These are phyloP conservation scores for Fraxinus pennsylvanica DNA, from an alignment of 257 asterid genomes.

Conservation along the genomic window DNA sequence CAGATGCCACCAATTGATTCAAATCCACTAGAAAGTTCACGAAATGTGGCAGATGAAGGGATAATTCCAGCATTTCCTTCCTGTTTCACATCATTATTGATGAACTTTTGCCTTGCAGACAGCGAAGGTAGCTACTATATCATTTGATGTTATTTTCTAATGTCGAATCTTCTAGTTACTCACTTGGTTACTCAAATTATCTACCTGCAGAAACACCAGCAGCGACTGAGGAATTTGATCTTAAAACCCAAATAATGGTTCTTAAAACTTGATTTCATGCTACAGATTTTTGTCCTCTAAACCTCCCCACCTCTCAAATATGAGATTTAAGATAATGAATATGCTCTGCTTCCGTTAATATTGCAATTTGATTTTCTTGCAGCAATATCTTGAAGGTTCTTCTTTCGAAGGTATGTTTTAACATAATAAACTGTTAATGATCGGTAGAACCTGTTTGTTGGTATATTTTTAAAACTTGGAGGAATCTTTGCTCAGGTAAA, in stretches of 20 bases:
- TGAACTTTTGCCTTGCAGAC: constrained; percentile 57
- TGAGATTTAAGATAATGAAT: neutral
- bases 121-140: constrained; percentile 39
- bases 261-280: constrained; percentile 12
- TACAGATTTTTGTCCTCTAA: neutral
- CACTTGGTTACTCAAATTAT: constrained; percentile 24
- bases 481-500: neutral
- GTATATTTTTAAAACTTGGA: neutral
- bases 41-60: constrained; percentile 40
- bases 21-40: constrained; percentile 28
- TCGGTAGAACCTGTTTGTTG: constrained; percentile 4
- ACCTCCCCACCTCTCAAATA: neutral
- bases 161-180: constrained; percentile 7
- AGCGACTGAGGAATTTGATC: constrained; percentile 35
- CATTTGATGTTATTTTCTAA: constrained; percentile 17
- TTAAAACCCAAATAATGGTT: constrained; percentile 72
- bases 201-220: constrained; percentile 42
- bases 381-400: constrained; percentile 70
- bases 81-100: constrained; percentile 69
- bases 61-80: constrained; percentile 58
- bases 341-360: constrained; percentile 10
- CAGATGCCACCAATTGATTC: constrained; percentile 40
- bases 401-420: constrained; percentile 60
- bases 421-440: neutral
- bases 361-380: constrained; percentile 35